These are phyloP conservation scores for Melanopsichium pennsylvanicum DNA, from an alignment of 1,284 basidiomycete species.

Conservation along the genomic window DNA sequence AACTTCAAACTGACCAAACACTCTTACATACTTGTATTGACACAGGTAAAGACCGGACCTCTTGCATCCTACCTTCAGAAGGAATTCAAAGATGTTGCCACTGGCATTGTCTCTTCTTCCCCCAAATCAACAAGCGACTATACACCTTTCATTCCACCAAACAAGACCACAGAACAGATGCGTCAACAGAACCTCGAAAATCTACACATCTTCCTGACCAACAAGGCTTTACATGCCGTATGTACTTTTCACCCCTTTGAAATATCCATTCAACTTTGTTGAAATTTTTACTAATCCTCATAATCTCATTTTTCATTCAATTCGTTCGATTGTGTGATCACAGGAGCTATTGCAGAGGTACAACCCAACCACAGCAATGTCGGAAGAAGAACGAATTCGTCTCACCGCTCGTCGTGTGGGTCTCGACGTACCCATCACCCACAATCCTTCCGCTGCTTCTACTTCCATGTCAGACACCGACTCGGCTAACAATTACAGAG, in stretches of 20 bases:
- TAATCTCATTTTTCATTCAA: conserved; percentile 67
- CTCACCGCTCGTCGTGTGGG: conserved; percentile 87
- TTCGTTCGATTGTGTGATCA: conserved; percentile 72
- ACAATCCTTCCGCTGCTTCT: conserved; percentile 2
- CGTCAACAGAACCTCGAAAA: conserved; percentile 69
- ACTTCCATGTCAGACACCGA: neutral
- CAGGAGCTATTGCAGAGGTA: conserved; percentile 70
- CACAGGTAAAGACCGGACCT: conserved; percentile 29
- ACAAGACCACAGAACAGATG: conserved; percentile 23
- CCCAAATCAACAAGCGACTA: conserved; percentile 8
- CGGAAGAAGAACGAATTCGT: conserved; percentile 78
- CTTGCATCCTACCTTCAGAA: conserved; percentile 31
- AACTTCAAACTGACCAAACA: too few relatives aligned
- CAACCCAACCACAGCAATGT: conserved; percentile 82
- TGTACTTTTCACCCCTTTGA: conserved; percentile 47
- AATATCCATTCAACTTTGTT: neutral
- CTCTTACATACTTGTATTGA: too few relatives aligned
- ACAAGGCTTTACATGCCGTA: conserved; percentile 74
- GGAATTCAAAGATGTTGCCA: conserved; percentile 15
- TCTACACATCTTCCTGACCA: conserved; percentile 75
- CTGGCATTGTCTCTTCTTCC: neutral
- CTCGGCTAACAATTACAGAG: conserved; percentile 19
- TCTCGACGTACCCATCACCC: conserved; percentile 67
- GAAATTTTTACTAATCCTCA: neutral
- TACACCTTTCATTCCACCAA: conserved; percentile 21